Conservation (phyloP, 1,139 yeast genomes). For the Saccharomycopsis phalli region DNA sequence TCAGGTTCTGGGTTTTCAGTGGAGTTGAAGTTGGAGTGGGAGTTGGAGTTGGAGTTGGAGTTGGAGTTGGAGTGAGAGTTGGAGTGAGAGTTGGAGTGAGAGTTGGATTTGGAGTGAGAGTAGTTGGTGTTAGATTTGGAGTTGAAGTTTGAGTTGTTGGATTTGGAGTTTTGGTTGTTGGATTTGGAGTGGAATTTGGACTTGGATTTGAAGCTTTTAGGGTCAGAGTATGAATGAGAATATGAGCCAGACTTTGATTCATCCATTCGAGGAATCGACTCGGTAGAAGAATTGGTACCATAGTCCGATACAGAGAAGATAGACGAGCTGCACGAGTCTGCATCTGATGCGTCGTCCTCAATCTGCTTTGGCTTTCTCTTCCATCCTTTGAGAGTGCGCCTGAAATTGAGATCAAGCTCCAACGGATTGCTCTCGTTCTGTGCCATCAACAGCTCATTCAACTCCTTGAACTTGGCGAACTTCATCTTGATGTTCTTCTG, state of each 20-base stretch:
- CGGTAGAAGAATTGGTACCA: not conserved
- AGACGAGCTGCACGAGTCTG: not conserved
- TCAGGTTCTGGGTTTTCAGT: not conserved
- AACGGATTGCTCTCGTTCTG: conserved; percentile 5
- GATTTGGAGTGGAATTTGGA: not conserved
- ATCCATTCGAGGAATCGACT: too few relatives aligned
- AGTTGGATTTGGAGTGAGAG: not conserved
- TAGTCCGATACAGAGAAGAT: not conserved
- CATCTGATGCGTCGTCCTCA: not conserved
- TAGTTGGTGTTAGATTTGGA: not conserved
- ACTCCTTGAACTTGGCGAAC: conserved; percentile 12
- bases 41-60: not conserved
- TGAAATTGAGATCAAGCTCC: conserved; percentile 3
- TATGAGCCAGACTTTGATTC: too few relatives aligned
- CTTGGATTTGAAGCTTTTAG: not conserved
- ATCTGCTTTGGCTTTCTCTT: not conserved
- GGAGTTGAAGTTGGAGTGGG: not conserved
- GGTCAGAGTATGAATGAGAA: too few relatives aligned
- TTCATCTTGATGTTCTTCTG: conserved; percentile 1
- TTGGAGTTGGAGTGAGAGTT: not conserved
- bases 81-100: not conserved
- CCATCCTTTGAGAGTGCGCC: conserved; percentile 1
- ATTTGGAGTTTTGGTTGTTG: not conserved
- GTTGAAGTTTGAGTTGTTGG: not conserved
- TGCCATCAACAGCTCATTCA: conserved; percentile 5